These are phyloP conservation scores for Scenedesmus sp. DNA, from an alignment of 163 green algal species.

Conservation along the genomic window DNA sequence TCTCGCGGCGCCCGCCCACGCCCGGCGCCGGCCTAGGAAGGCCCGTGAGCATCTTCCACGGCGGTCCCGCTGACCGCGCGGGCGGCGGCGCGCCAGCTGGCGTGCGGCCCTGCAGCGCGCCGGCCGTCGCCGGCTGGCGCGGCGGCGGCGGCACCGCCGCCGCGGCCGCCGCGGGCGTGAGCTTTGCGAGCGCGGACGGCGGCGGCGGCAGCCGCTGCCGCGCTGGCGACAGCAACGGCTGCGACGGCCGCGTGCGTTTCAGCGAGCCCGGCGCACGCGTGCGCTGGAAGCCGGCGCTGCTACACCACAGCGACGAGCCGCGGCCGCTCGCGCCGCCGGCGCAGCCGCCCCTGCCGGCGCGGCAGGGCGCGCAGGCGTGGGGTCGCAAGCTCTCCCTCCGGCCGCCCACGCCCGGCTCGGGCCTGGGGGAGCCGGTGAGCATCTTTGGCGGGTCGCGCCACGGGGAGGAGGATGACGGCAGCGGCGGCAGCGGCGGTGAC, in stretches of 20 bases:
- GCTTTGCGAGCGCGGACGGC: background rate
- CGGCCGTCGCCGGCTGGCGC: background rate
- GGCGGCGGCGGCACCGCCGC: background rate
- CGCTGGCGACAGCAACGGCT: background rate
- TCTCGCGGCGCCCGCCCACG: slow-evolving; percentile 1
- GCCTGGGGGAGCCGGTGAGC: too few relatives aligned
- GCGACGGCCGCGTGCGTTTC: background rate
- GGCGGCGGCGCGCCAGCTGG: background rate
- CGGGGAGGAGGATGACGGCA: background rate
- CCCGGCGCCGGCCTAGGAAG: background rate
- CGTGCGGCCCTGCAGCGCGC: background rate
- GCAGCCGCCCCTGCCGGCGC: background rate
- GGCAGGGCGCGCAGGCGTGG: background rate
- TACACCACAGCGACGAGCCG: background rate
- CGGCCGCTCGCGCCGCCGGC: background rate
- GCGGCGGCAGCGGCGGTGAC: background rate
- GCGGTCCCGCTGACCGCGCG: background rate
- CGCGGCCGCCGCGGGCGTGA: background rate
- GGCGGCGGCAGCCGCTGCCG: background rate
- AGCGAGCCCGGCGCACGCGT: background rate
- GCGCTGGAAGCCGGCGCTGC: background rate
- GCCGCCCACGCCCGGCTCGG: too few relatives aligned
- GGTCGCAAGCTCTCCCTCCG: background rate
- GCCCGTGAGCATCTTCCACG: slow-evolving; percentile 17
- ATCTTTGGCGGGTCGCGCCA: too few relatives aligned